These are phyloP conservation scores for Pseudonitzschia pungens DNA, from an alignment of 108 stramenopile species.

Conservation along the genomic window DNA sequence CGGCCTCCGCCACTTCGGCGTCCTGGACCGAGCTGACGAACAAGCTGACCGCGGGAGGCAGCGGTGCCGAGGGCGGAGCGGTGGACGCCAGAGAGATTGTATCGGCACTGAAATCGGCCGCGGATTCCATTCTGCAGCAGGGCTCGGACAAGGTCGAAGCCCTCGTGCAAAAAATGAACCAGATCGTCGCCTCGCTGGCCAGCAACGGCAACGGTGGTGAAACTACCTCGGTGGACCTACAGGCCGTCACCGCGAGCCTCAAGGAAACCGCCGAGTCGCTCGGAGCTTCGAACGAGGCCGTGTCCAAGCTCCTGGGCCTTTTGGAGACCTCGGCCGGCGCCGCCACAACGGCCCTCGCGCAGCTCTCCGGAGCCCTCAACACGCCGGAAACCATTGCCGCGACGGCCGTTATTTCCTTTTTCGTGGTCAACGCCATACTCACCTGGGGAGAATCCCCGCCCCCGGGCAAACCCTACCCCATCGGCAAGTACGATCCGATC, in stretches of 20 bases:
- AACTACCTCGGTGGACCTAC: background rate
- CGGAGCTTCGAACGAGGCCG: background rate
- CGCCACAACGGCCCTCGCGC: too few species aligned
- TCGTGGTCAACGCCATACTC: slow-evolving; percentile 11
- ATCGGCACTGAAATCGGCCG: background rate
- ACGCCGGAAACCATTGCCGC: slow-evolving; percentile 21
- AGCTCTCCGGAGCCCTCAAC: background rate
- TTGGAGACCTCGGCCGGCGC: background rate
- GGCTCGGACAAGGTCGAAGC: background rate
- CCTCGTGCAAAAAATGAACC: background rate
- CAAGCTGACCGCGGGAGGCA: background rate
- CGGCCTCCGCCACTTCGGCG: background rate
- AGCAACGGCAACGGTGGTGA: background rate
- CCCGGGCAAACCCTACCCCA: slow-evolving; percentile 57
- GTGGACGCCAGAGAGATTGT: background rate
- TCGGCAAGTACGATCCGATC: slow-evolving; percentile 63
- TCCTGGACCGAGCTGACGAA: background rate
- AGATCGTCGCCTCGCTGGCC: background rate
- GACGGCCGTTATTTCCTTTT: slow-evolving; percentile 11
- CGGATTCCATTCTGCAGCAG: background rate
- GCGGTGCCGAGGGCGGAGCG: background rate
- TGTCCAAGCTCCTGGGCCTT: background rate
- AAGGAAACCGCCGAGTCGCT: background rate
- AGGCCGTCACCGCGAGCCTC: background rate
- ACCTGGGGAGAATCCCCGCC: slow-evolving; percentile 32